Conservation (phyloP, 2,329 filamentous ascomycete species). For the Tympanopsis confertula region DNA sequence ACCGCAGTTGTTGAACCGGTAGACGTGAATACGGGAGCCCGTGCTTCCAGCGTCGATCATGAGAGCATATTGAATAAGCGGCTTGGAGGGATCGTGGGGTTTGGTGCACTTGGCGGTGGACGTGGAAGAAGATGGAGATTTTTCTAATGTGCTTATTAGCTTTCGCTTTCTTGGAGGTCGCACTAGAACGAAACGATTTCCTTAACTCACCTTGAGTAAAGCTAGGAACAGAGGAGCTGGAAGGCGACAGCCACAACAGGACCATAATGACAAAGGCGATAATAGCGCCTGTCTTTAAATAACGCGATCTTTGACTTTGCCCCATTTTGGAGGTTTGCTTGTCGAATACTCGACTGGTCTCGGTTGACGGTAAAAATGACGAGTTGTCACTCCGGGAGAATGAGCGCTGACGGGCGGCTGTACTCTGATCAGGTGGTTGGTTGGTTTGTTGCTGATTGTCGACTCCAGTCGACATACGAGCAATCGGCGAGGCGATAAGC, state of each 20-base stretch:
- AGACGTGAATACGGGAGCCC: conserved; percentile 94
- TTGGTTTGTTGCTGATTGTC: not conserved
- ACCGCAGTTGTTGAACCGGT: conserved; percentile 98
- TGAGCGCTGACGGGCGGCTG: not conserved
- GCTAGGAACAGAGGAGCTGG: conserved; percentile 33
- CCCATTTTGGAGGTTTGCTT: conserved; percentile 47
- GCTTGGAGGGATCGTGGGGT: conserved; percentile 77
- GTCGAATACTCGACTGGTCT: no score
- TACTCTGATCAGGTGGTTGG: not conserved
- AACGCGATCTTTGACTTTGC: conserved; percentile 53
- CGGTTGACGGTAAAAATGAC: no score
- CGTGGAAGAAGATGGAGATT: conserved; percentile 43
- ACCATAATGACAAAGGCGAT: conserved; percentile 46
- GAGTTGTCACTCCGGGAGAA: not conserved
- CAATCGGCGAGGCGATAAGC: no score
- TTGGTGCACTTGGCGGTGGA: conserved; percentile 68
- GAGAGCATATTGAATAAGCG: conserved; percentile 89
- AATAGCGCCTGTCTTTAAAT: conserved; percentile 53
- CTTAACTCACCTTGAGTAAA: conserved; percentile 30
- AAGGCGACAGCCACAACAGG: conserved; percentile 53
- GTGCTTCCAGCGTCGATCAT: conserved; percentile 99
- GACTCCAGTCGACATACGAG: conserved; percentile 1
- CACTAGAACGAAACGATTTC: conserved; percentile 3
- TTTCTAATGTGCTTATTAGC: conserved; percentile 24
- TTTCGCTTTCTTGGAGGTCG: conserved; percentile 11